Evolutionary conservation across 306 rosid species (phyloP).

Genomic region (Medicago arabica): DNA sequence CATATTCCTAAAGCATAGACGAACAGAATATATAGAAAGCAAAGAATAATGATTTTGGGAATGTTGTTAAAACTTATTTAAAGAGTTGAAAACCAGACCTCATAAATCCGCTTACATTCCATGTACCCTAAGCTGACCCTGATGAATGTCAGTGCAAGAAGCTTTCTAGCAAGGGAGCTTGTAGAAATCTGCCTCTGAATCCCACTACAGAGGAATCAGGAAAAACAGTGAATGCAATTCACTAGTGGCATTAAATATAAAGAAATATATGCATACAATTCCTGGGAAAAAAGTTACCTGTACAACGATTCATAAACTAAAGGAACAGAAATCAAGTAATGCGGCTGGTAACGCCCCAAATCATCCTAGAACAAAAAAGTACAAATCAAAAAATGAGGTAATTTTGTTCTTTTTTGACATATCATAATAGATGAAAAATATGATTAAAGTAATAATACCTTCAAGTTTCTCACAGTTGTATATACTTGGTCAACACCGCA

Average conservation of each 20-base stretch:
- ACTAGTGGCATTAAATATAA: neutral
- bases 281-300: neutral
- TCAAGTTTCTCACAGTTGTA: conserved; percentile 76
- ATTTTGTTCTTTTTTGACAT: neutral
- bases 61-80: neutral
- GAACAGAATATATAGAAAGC: neutral
- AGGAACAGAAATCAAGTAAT: neutral
- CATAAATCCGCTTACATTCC: neutral
- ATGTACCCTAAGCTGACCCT: conserved; percentile 51
- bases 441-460: conserved; percentile 58
- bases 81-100: conserved; percentile 39
- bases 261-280: neutral
- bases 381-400: neutral
- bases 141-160: conserved; percentile 76
- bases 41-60: neutral
- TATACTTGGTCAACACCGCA: conserved; percentile 77
- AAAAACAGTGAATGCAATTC: neutral
- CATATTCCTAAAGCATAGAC: conserved; percentile 11
- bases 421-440: conserved; percentile 8
- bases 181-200: conserved; percentile 64
- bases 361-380: neutral
- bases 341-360: neutral
- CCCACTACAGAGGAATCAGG: neutral
- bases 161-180: conserved; percentile 71
- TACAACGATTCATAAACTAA: neutral